Base-by-base conservation (phyloP, 768 basidiomycete genomes). In the Boletus tomentosulus region DNA sequence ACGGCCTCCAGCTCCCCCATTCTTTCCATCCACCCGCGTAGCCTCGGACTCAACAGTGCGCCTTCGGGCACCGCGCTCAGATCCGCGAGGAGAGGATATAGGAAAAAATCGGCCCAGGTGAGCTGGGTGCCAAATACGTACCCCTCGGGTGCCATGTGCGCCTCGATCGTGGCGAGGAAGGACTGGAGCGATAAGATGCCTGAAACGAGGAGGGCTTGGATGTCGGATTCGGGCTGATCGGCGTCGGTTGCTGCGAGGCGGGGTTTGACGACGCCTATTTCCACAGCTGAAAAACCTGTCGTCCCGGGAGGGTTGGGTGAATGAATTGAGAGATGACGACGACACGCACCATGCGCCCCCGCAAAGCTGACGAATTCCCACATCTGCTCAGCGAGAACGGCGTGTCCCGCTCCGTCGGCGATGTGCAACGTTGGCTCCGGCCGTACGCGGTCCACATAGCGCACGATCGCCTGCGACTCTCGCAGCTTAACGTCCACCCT, bases 31-130 rank as follows among this genome's bases (percentile, higher is more conserved):
- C 69, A 71, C 0, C 2, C 25, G 6, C 46, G 10, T 22, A 69
- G 47, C 5, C 68, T 64, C 3, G 59, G 59, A 5, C 60, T 64
- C 15, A 69, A 42, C 41, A 68, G 5, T 15, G 61, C 62, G 13
- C 63, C 53, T 27, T 70, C 68, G 0, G 68, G 66, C 3, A 58
- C 61, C 4, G 70, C 64, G 34, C 42, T 53, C 6, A 70, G 58
- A 34, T 70, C 68, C 28, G 68, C 70, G 42, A 70, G 51, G 2
- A 71, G 64, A 3, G 68, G 64, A 39, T 51, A 71, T 12, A 70
- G 61, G 61, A 71, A 71, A 48, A 71, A 68, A 55, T 70, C 68
- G 13, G 70, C 68, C 68, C 68, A 70, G 6, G 52, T 62, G 43
- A 65, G n/a, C 37, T 59, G 55, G 12, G 57, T 54, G 6, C 68